Evolutionary conservation across 2,329 filamentous ascomycete genomes (phyloP).

Genomic region (Fusarium sp.): DNA sequence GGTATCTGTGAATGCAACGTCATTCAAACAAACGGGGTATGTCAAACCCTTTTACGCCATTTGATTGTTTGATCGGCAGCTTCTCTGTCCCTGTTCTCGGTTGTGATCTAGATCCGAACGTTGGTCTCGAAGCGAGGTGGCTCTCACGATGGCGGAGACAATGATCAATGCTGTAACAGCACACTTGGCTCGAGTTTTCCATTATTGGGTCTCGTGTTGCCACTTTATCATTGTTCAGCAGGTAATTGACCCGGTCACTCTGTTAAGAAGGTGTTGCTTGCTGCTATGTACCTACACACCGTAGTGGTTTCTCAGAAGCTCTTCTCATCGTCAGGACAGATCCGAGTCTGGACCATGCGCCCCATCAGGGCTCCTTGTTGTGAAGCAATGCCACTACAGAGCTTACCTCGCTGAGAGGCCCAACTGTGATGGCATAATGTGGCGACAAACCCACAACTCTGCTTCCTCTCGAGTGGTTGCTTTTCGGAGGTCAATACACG

Average conservation of each 20-base stretch:
- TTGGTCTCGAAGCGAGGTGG: background rate
- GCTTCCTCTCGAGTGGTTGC: slow-evolving; percentile 24
- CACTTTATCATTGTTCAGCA: slow-evolving; percentile 17
- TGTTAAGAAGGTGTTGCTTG: slow-evolving; percentile 1
- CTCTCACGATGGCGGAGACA: background rate
- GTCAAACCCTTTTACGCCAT: slow-evolving; percentile 18
- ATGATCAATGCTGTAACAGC: background rate
- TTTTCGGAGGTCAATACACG: slow-evolving; percentile 2
- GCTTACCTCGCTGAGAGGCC: slow-evolving; percentile 29
- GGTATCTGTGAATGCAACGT: slow-evolving; percentile 15
- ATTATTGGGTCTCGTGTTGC: slow-evolving; percentile 4
- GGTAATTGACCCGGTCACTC: background rate
- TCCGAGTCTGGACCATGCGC: slow-evolving; percentile 29
- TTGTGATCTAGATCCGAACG: slow-evolving; percentile 18
- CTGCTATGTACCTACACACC: background rate
- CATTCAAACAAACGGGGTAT: slow-evolving; percentile 20
- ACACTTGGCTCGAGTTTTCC: background rate
- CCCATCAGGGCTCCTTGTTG: slow-evolving; percentile 32
- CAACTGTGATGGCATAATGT: slow-evolving; percentile 29
- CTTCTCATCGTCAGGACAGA: slow-evolving; percentile 11
- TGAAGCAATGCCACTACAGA: slow-evolving; percentile 37
- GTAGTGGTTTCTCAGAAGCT: background rate
- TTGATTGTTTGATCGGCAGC: slow-evolving; percentile 30
- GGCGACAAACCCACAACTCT: slow-evolving; percentile 32
- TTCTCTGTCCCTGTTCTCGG: slow-evolving; percentile 2